Percentiles rank a stretch among this genome's conserved stretches.
Evolutionary conservation across 805 yeast species (phyloP).

Genomic region (Candida oleophila): DNA sequence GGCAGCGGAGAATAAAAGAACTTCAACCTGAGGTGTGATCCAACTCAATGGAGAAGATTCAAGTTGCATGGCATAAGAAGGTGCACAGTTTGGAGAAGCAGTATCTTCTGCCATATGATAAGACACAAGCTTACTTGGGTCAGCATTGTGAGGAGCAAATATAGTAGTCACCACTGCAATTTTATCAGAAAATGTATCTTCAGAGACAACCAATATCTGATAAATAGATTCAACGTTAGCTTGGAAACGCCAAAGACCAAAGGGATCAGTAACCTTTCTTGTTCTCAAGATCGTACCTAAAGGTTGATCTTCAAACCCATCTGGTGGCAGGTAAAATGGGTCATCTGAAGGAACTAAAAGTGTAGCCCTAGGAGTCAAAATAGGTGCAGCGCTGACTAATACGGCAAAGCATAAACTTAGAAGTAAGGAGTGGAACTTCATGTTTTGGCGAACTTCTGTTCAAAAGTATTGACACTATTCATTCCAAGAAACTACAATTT

Average conservation of each 20-base stretch:
- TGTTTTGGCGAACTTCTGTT: not conserved
- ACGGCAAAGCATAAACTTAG: not conserved
- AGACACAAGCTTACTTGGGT: conserved; percentile 20
- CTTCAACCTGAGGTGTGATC: conserved; percentile 13
- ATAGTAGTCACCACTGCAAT: conserved; percentile 18
- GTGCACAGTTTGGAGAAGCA: conserved; percentile 17
- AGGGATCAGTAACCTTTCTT: conserved; percentile 18
- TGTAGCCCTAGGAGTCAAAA: not conserved
- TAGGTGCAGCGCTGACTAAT: not conserved
- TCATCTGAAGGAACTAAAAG: conserved; percentile 6
- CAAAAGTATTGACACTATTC: too few relatives aligned
- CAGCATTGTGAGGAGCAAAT: conserved; percentile 21
- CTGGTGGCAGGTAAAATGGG: conserved; percentile 23
- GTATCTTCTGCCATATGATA: conserved; percentile 24
- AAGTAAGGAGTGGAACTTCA: not conserved
- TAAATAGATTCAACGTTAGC: conserved; percentile 17
- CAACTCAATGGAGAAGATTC: conserved; percentile 10
- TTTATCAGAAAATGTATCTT: conserved; percentile 17
- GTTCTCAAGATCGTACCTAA: conserved; percentile 23
- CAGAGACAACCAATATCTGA: conserved; percentile 23
- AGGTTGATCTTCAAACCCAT: conserved; percentile 16
- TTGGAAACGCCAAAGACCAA: conserved; percentile 16
- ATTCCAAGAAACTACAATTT: not conserved
- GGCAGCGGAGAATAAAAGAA: conserved; percentile 13
- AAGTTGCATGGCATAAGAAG: conserved; percentile 18